Conservation (phyloP, 2,329 filamentous ascomycete species). For the Fusarium continuum region DNA sequence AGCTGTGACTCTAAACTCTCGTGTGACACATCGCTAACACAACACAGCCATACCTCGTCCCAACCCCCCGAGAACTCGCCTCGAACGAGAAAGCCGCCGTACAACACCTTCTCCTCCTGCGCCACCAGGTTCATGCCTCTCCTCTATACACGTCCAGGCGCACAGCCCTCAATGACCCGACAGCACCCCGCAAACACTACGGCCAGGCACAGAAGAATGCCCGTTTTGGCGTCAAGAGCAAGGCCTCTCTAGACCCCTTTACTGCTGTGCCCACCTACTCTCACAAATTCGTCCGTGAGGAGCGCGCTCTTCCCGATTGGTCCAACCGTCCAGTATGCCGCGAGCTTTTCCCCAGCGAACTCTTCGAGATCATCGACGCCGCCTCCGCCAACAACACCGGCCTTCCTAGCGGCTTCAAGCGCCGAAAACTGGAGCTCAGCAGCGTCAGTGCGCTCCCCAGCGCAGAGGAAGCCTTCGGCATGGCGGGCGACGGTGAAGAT, state of each 20-base stretch:
- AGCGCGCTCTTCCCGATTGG: slow-evolving; percentile 65
- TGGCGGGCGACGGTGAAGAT: slow-evolving; percentile 43
- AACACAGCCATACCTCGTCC: slow-evolving; percentile 60
- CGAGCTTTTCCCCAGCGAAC: slow-evolving; percentile 65
- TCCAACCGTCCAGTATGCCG: slow-evolving; percentile 58
- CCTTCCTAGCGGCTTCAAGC: slow-evolving; percentile 53
- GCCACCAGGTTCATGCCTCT: slow-evolving; percentile 64
- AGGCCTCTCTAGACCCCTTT: slow-evolving; percentile 66
- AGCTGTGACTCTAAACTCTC: not conserved
- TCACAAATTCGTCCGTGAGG: slow-evolving; percentile 61
- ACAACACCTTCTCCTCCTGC: slow-evolving; percentile 63
- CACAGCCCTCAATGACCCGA: slow-evolving; percentile 52
- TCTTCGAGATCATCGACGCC: slow-evolving; percentile 64
- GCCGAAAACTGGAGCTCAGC: slow-evolving; percentile 55
- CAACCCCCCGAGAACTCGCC: slow-evolving; percentile 55
- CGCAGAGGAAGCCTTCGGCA: slow-evolving; percentile 61
- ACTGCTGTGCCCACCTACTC: slow-evolving; percentile 67
- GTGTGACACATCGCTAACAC: slow-evolving; percentile 18
- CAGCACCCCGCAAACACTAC: slow-evolving; percentile 56
- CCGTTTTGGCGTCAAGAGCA: slow-evolving; percentile 63
- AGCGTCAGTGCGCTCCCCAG: slow-evolving; percentile 59
- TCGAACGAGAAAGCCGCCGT: slow-evolving; percentile 58
- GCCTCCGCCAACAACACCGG: slow-evolving; percentile 41
- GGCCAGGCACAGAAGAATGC: slow-evolving; percentile 68
- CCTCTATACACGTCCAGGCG: slow-evolving; percentile 67